Evolutionary conservation across 2,329 filamentous ascomycete genomes (phyloP), one percentile per base, ranked within the genome.

Genomic region (Didymella lethalis): DNA sequence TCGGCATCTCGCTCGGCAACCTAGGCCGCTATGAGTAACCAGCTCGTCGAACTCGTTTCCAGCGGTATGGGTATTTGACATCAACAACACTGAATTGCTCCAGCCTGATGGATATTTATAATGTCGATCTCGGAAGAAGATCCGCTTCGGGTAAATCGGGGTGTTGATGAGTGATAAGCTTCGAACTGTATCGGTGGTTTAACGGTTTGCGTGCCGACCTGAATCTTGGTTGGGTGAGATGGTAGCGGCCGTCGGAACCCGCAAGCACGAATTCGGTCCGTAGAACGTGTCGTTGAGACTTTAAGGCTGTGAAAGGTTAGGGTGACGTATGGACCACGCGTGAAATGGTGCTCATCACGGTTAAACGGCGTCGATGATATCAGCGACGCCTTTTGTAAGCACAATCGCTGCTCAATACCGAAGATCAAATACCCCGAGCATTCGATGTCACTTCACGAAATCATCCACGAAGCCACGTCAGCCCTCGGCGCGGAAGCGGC

Each of bases 171-270:
- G 36, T 16, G 23, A 32, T 46, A 55, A 48, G 51, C 29, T n/a
- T 45, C 45, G 41, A 63, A 60, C 16, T 54, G 26, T 59, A 57
- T 60, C 60, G 60, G 60, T n/a, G 36, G 45, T 63, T 59, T 56
- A 54, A 56, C 55, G 55, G 57, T 52, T 55, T 60, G 18, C 18
- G 47, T 55, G 28, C 34, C 40, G 48, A 49, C 14, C 34, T 44
- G 48, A 11, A 50, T 53, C 45, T 47, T 56, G 52, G 56, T 51
- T 54, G 52, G 25, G 48, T 28, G 45, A 44, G 45, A 44, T 44
- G 18, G 48, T 56, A 56, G 57, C 41, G 41, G 41, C 48, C 44
- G 52, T 51, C 52, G n/a, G 31, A 47, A 20, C 43, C 34, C 51
- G 26, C 48, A 52, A 40, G 34, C 47, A 48, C 36, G 48, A 29